A percentile compares a stretch with the other conserved stretches of the same genome.
These are phyloP conservation scores for Scleroderma bovista DNA, from an alignment of 768 basidiomycete species.

Conservation along the genomic window DNA sequence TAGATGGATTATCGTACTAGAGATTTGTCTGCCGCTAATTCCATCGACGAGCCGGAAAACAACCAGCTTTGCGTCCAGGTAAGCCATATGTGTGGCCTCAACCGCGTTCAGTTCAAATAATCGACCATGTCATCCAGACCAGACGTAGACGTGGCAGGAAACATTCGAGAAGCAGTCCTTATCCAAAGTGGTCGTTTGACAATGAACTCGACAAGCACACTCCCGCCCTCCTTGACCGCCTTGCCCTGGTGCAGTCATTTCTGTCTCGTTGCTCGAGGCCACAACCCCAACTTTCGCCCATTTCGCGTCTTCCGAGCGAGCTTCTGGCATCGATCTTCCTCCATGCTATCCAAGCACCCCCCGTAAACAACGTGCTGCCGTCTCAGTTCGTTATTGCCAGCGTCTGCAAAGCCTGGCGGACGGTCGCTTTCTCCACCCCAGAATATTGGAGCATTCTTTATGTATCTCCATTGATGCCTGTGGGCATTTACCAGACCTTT, in stretches of 20 bases:
- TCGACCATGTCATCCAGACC: background rate
- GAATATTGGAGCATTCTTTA: background rate
- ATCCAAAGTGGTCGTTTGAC: conserved; percentile 1
- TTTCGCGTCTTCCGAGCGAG: conserved; percentile 3
- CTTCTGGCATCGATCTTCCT: conserved; percentile 1
- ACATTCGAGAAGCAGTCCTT: background rate
- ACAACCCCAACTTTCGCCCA: background rate
- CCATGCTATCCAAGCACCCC: background rate
- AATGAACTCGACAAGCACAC: background rate
- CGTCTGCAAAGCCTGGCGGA: conserved; percentile 4
- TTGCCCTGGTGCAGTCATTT: conserved; percentile 1
- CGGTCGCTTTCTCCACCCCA: background rate
- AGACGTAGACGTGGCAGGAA: conserved; percentile 2
- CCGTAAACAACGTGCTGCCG: background rate
- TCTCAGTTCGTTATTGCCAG: background rate
- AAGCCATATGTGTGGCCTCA: background rate
- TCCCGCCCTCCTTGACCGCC: background rate
- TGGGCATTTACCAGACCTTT: background rate
- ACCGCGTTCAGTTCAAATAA: background rate
- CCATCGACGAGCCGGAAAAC: background rate
- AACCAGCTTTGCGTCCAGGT: background rate
- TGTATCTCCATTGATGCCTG: background rate
- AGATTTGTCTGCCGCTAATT: background rate
- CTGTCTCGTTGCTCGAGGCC: background rate
- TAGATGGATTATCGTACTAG: background rate